Evolutionary conservation across 495 filamentous ascomycete species (phyloP).

Genomic region (Lepraria neglecta): DNA sequence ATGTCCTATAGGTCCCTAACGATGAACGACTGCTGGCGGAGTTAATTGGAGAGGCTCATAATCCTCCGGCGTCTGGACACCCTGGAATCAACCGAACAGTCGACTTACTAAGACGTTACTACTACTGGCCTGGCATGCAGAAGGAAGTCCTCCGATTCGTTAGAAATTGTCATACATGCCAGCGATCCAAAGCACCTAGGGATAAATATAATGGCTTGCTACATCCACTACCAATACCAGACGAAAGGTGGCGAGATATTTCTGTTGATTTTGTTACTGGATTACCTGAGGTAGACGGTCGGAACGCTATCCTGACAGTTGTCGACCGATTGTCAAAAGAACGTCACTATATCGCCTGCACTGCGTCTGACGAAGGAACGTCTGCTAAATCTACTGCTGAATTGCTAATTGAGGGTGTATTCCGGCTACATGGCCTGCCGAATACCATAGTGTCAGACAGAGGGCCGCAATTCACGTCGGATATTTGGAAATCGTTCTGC

Average conservation of each 20-base stretch:
- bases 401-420: neutral
- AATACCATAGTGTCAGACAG: neutral
- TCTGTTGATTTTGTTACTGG: neutral
- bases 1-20: neutral
- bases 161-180: slow-evolving; percentile 1
- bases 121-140: neutral
- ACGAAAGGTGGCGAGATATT: slow-evolving; percentile 22
- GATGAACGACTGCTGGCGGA: neutral
- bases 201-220: slow-evolving; percentile 12
- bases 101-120: neutral
- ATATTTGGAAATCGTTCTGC: neutral
- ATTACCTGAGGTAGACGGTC: neutral
- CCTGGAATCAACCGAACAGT: neutral
- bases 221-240: slow-evolving; percentile 24
- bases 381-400: neutral
- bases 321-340: neutral
- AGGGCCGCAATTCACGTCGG: no score
- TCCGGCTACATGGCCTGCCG: neutral
- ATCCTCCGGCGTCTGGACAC: neutral
- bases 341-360: no score
- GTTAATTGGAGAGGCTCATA: slow-evolving; percentile 8
- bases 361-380: neutral
- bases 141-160: neutral
- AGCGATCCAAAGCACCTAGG: slow-evolving; percentile 9
- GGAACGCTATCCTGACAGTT: neutral